Base-by-base conservation (phyloP, 2,329 filamentous ascomycete species). In the Fusarium sulawesiense region DNA sequence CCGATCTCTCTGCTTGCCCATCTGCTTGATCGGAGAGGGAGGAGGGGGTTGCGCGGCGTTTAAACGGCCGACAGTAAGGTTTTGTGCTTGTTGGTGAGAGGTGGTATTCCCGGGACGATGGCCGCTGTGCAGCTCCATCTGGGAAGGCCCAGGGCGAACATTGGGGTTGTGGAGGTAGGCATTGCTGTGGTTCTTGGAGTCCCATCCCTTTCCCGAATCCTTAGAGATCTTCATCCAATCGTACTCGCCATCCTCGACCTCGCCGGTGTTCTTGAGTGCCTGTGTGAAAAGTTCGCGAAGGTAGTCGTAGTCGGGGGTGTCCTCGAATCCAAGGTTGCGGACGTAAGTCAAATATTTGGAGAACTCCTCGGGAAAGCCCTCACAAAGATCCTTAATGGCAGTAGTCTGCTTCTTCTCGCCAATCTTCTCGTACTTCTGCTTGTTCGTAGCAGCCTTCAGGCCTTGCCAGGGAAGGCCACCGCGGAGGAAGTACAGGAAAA, bases 381-480 rank as follows among this genome's bases (percentile, higher is more conserved):
- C 94, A 79, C 95, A 98, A 18, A 99, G 89, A 76, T 99, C 96
- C 84, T 98, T 97, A 84, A 99, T 97, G 7, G 89, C 89, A 23
- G 96, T 98, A 0, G 95, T 98, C 84, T 98, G 96, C 86, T 99
- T 99, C 91, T 99, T 98, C 86, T 99, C 95, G 47, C 96, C 96
- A 82, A 99, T 99, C 88, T 98, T 98, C 84, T 99, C 96, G 80
- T 99, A 99, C 84, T 99, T 99, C 80, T 99, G 96, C 89, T 99
- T 91, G 81, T 92, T 92, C 48, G 90, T 92, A 30, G 89, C 90
- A 79, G 90, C 89, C 83, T 92, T 92, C 69, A 92, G 83, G 12
- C 89, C 90, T 78, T 92, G 89, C 90, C 90, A 92, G 37, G 90
- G 90, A 57, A 92, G 83, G 10, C 88, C 89, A 48, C 90, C 90